Conservation (phyloP, 2,329 filamentous ascomycete species). For the Diaporthe sp. region DNA sequence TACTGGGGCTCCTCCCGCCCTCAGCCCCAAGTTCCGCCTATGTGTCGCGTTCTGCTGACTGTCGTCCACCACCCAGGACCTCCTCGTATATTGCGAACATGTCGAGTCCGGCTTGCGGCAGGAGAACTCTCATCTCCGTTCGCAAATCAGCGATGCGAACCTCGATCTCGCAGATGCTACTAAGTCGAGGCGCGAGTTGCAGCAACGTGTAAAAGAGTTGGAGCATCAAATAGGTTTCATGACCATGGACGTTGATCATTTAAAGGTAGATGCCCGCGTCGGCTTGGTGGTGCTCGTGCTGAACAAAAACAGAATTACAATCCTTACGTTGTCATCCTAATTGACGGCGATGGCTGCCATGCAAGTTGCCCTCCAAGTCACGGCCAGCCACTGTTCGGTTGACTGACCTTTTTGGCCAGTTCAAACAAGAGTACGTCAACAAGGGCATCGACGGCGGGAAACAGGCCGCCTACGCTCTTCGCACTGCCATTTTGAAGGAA, state of each 20-base stretch:
- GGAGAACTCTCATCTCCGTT: conserved; percentile 60
- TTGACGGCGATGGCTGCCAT: conserved; percentile 71
- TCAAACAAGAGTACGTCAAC: conserved; percentile 67
- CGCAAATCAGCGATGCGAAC: conserved; percentile 58
- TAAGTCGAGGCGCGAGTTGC: conserved; percentile 63
- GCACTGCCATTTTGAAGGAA: conserved; percentile 61
- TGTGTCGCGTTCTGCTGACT: conserved; percentile 15
- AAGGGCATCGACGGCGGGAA: conserved; percentile 70
- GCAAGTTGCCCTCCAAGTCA: conserved; percentile 41
- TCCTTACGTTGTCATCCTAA: conserved; percentile 71
- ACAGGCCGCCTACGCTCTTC: conserved; percentile 64
- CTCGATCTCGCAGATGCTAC: conserved; percentile 67
- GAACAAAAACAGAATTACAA: conserved; percentile 62
- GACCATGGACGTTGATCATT: conserved; percentile 56
- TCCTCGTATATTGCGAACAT: conserved; percentile 60
- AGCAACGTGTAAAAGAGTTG: conserved; percentile 60
- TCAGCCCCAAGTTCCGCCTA: not conserved
- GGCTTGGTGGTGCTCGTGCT: conserved; percentile 38
- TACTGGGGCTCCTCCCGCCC: not conserved
- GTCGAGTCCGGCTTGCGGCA: conserved; percentile 59
- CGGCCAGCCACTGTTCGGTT: not conserved
- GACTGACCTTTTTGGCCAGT: conserved; percentile 56
- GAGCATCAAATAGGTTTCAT: conserved; percentile 54
- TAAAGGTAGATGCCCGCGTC: conserved; percentile 59
- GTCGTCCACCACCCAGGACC: conserved; percentile 54